Conservation (phyloP, 2,329 filamentous ascomycete genomes). For the Metarhizium humberi region DNA sequence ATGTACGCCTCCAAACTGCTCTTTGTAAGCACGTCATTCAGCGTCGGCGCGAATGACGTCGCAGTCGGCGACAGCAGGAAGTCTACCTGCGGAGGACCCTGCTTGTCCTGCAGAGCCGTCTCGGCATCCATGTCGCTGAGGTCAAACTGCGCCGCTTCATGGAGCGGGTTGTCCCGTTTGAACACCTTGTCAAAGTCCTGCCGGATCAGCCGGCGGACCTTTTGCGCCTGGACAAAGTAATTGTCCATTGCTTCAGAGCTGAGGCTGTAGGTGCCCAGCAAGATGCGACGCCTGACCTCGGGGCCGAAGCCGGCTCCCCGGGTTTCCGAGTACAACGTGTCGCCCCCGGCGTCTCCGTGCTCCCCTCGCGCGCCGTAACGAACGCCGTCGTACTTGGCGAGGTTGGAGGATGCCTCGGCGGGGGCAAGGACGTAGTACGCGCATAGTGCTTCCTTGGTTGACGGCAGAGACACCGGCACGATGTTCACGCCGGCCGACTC, state of each 20-base stretch:
- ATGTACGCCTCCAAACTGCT: slow-evolving; percentile 67
- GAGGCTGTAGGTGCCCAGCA: slow-evolving; percentile 83
- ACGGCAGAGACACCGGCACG: slow-evolving; percentile 69
- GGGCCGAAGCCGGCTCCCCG: slow-evolving; percentile 68
- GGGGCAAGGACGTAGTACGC: slow-evolving; percentile 95
- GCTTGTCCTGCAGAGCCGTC: slow-evolving; percentile 43
- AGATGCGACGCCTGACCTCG: slow-evolving; percentile 78
- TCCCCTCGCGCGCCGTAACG: slow-evolving; percentile 63
- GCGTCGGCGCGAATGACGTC: slow-evolving; percentile 60
- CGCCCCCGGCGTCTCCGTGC: slow-evolving; percentile 43
- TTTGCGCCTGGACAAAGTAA: slow-evolving; percentile 92
- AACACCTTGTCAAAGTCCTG: slow-evolving; percentile 81
- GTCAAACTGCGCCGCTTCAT: slow-evolving; percentile 42
- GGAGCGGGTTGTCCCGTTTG: slow-evolving; percentile 57
- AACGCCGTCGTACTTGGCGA: slow-evolving; percentile 96
- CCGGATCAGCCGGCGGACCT: slow-evolving; percentile 73
- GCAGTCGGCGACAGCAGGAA: slow-evolving; percentile 83
- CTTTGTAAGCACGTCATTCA: slow-evolving; percentile 48
- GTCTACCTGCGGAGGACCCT: slow-evolving; percentile 60
- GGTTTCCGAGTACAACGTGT: slow-evolving; percentile 67
- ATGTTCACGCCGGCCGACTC: slow-evolving; percentile 59
- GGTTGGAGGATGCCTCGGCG: slow-evolving; percentile 89
- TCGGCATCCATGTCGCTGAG: slow-evolving; percentile 50
- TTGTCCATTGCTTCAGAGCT: slow-evolving; percentile 90
- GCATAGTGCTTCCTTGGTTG: slow-evolving; percentile 75